Evolutionary conservation across 73 alveolate genomes (phyloP).

Genomic region (Paramecium sonneborni): DNA sequence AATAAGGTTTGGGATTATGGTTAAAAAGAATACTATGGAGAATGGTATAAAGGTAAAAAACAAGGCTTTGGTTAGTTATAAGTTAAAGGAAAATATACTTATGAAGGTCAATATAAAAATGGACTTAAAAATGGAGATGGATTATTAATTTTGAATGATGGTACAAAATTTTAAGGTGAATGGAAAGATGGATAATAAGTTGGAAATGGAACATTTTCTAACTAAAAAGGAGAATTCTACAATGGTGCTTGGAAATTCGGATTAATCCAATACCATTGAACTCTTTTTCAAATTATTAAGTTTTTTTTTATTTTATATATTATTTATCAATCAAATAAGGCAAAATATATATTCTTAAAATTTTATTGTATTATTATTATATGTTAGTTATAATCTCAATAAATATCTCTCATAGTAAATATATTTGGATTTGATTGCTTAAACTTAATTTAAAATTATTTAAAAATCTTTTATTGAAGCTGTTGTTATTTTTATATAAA

Average conservation of each 20-base stretch:
- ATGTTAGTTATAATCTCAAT: not conserved
- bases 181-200: conserved; percentile 42
- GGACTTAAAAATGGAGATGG: not conserved
- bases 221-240: conserved; percentile 22
- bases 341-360: not conserved
- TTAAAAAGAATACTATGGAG: not conserved
- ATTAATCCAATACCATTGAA: not conserved
- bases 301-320: not conserved
- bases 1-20: not conserved
- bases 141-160: conserved; percentile 59
- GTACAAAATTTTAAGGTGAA: conserved; percentile 76
- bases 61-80: not conserved
- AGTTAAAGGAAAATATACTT: not conserved
- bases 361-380: not conserved
- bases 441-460: too few species aligned
- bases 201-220: conserved; percentile 50
- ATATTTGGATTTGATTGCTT: too few species aligned
- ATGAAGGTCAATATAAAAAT: not conserved
- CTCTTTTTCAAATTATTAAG: not conserved
- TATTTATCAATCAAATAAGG: too few species aligned
- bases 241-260: conserved; percentile 1
- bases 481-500: not conserved
- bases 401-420: too few species aligned
- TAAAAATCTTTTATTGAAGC: not conserved
- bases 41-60: not conserved